Evolutionary conservation across 140 eudicot genomes (phyloP).

Genomic region (Ambrosia hybrid): DNA sequence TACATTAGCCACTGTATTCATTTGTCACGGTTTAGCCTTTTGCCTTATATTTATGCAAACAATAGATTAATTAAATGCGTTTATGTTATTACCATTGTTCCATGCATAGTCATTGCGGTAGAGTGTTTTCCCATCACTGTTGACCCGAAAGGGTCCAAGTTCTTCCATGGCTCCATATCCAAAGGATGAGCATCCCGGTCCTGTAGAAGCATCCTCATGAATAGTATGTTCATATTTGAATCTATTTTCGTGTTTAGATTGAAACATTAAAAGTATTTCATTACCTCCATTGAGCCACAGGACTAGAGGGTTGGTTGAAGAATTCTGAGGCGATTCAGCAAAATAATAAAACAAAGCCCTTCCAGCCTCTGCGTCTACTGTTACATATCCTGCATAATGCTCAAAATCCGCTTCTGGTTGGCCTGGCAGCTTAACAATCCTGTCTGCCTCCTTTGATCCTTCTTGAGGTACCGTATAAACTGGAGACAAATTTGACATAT

Average conservation of each 20-base stretch:
- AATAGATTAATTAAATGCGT: neutral
- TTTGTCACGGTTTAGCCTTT: neutral
- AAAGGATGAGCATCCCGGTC: conserved; percentile 76
- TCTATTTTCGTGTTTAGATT: neutral
- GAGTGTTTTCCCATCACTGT: conserved; percentile 58
- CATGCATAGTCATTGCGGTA: conserved; percentile 52
- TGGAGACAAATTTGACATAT: conserved; percentile 25
- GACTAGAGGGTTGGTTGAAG: conserved; percentile 42
- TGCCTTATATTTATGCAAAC: neutral
- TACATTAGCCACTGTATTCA: conserved; percentile 56
- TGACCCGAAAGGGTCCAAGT: conserved; percentile 67
- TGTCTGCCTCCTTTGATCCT: conserved; percentile 37
- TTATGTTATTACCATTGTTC: conserved; percentile 43
- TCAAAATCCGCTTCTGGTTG: conserved; percentile 42
- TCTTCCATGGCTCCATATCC: conserved; percentile 66
- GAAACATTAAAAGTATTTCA: neutral
- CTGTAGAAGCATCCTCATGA: conserved; percentile 26
- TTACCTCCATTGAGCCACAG: conserved; percentile 57
- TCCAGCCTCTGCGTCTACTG: conserved; percentile 38
- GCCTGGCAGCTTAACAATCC: conserved; percentile 35
- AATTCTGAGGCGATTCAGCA: conserved; percentile 34
- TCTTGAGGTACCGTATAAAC: conserved; percentile 20
- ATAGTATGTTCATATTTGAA: neutral
- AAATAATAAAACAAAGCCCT: conserved; percentile 43
- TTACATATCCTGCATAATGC: conserved; percentile 43